Conservation (phyloP, 805 yeast species). For the Metschnikowia borealis region DNA sequence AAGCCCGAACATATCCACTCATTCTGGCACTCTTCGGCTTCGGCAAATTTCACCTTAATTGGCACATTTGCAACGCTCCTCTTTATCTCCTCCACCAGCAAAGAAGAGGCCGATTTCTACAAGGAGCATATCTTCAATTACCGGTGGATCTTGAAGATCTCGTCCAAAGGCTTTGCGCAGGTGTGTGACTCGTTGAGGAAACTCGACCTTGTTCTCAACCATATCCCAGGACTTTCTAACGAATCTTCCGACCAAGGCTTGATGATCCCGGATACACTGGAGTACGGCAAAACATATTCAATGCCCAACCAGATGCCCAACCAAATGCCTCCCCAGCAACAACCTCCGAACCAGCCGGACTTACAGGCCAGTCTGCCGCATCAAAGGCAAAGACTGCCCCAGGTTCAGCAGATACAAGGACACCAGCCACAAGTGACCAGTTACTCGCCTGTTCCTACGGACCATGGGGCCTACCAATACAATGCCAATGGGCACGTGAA, state of each 20-base stretch:
- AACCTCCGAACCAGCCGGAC: neutral
- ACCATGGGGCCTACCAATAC: constrained; percentile 2
- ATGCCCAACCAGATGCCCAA: constrained; percentile 5
- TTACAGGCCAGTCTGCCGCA: neutral
- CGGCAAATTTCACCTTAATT: constrained; percentile 73
- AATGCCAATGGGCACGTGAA: constrained; percentile 3
- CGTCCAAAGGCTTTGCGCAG: constrained; percentile 73
- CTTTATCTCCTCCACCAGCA: constrained; percentile 56
- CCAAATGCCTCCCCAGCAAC: constrained; percentile 15
- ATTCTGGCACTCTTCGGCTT: constrained; percentile 84
- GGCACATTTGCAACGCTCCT: constrained; percentile 86
- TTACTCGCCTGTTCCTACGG: constrained; percentile 1
- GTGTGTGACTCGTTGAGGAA: constrained; percentile 69
- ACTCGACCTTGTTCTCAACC: constrained; percentile 66
- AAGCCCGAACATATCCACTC: constrained; percentile 81
- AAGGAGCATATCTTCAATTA: constrained; percentile 70
- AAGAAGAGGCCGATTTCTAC: constrained; percentile 62
- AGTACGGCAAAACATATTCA: constrained; percentile 13
- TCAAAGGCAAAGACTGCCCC: constrained; percentile 2
- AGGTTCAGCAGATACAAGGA: neutral
- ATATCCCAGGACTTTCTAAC: constrained; percentile 65
- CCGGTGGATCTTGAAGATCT: constrained; percentile 69
- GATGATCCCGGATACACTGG: constrained; percentile 32
- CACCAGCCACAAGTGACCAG: neutral
- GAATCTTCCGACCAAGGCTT: constrained; percentile 36